Percentiles rank a stretch among this genome's conserved stretches.
Evolutionary conservation across 2,329 filamentous ascomycete genomes (phyloP).

Genomic region (Colletotrichum sp.): DNA sequence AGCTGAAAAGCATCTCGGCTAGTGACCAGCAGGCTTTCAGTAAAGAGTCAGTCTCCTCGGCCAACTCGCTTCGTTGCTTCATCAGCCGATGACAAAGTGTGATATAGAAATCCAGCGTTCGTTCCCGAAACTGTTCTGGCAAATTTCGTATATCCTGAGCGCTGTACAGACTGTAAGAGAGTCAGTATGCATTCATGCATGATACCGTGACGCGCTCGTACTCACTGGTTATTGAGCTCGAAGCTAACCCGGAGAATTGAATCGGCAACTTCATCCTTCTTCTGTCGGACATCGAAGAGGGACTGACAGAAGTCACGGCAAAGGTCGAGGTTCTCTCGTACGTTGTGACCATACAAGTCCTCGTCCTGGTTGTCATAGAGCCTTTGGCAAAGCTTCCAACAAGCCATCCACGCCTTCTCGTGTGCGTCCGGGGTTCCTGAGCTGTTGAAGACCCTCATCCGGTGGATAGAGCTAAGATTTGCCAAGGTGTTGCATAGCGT

Average conservation of each 20-base stretch:
- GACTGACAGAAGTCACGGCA: slow-evolving; percentile 93
- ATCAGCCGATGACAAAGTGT: slow-evolving; percentile 94
- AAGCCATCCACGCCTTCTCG: slow-evolving; percentile 90
- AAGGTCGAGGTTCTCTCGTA: slow-evolving; percentile 79
- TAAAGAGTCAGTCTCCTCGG: slow-evolving; percentile 83
- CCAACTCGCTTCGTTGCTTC: slow-evolving; percentile 84
- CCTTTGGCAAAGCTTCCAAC: slow-evolving; percentile 90
- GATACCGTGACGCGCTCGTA: not conserved
- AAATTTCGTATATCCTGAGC: slow-evolving; percentile 81
- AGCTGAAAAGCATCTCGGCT: slow-evolving; percentile 90
- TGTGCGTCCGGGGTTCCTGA: slow-evolving; percentile 78
- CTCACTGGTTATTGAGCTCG: slow-evolving; percentile 89
- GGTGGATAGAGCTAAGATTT: slow-evolving; percentile 82
- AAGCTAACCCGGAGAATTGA: slow-evolving; percentile 92
- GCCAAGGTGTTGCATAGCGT: slow-evolving; percentile 91
- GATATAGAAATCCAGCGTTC: slow-evolving; percentile 93
- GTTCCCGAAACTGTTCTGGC: slow-evolving; percentile 85
- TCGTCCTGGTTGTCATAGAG: slow-evolving; percentile 84
- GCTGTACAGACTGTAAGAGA: slow-evolving; percentile 72
- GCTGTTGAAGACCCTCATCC: slow-evolving; percentile 78
- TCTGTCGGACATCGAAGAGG: slow-evolving; percentile 83
- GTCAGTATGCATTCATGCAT: not conserved
- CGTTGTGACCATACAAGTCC: slow-evolving; percentile 67
- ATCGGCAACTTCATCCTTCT: slow-evolving; percentile 79
- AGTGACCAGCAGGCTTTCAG: slow-evolving; percentile 88